These are phyloP conservation scores for Geotrichum macrosporum DNA, from an alignment of 1,139 yeast species.

Conservation along the genomic window DNA sequence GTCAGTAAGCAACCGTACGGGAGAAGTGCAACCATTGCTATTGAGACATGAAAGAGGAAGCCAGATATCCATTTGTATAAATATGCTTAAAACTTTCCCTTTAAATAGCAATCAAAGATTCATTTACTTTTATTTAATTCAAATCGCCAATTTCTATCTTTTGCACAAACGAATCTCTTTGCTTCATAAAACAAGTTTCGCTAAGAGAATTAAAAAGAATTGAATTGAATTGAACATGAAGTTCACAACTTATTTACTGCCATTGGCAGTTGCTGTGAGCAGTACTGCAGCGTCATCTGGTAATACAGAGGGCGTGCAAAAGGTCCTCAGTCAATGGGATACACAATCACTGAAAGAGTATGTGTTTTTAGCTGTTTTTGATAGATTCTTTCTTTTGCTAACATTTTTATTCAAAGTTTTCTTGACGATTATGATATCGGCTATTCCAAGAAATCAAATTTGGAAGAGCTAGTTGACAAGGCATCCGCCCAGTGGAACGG, in stretches of 20 bases:
- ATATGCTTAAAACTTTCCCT: too few species aligned
- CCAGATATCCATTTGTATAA: too few species aligned
- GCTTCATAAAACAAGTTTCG: too few species aligned
- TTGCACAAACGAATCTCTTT: neutral
- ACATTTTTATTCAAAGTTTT: conserved; percentile 4
- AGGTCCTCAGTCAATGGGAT: conserved; percentile 2
- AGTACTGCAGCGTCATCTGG: neutral
- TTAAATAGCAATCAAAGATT: too few species aligned
- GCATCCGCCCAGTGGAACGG: conserved; percentile 17
- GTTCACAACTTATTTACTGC: neutral
- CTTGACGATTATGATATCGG: conserved; percentile 13
- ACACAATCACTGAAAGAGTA: conserved; percentile 2
- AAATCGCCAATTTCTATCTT: neutral
- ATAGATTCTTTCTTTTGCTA: neutral
- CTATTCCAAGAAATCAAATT: conserved; percentile 2
- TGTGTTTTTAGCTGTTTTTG: neutral
- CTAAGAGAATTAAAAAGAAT: neutral
- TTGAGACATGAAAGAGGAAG: too few species aligned
- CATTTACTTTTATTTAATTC: too few species aligned
- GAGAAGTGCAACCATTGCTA: too few species aligned
- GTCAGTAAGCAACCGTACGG: too few species aligned
- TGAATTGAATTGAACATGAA: conserved; percentile 1
- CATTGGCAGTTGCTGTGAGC: neutral
- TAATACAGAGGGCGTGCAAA: neutral
- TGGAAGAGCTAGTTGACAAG: conserved; percentile 12